Conservation (phyloP, 2,329 filamentous ascomycete species). For the Samsoniella hepiali region DNA sequence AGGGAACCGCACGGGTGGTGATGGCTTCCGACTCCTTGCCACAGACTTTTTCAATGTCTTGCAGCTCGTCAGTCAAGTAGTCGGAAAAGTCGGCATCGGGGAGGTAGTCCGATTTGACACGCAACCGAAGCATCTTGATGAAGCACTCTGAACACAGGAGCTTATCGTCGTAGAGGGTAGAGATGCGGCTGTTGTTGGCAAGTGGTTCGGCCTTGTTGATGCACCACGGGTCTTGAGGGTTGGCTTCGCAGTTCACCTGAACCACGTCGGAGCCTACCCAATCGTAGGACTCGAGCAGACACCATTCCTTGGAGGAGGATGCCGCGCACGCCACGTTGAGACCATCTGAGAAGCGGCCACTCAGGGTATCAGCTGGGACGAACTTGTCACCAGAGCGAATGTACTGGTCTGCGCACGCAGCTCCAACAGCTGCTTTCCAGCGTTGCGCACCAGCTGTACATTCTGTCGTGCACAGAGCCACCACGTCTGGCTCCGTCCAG, state of each 20-base stretch:
- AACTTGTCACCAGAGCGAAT: constrained; percentile 11
- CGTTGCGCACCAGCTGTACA: background rate
- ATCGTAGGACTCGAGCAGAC: constrained; percentile 10
- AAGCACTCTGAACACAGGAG: constrained; percentile 19
- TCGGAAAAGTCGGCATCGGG: constrained; percentile 5
- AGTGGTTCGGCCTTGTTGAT: constrained; percentile 10
- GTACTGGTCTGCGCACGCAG: constrained; percentile 11
- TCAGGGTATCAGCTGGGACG: constrained; percentile 16
- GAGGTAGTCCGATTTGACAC: background rate
- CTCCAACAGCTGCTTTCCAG: constrained; percentile 8
- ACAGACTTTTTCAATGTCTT: constrained; percentile 14
- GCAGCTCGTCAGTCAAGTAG: constrained; percentile 13
- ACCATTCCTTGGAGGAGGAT: too few species aligned
- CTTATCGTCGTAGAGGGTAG: constrained; percentile 18
- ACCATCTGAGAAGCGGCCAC: constrained; percentile 16
- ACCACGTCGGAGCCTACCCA: constrained; percentile 20
- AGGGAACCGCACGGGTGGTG: too few species aligned
- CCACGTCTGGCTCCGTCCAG: constrained; percentile 8
- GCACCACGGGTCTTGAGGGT: constrained; percentile 18
- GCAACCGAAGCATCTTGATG: constrained; percentile 4
- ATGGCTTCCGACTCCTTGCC: background rate
- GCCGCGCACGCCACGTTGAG: background rate
- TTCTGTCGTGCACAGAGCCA: background rate
- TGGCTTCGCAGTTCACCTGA: constrained; percentile 17
- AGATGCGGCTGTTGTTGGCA: constrained; percentile 18